Percentiles rank a stretch among this genome's conserved stretches.
Conservation (phyloP, 1,139 yeast species). For the Diutina pseudorugosa region DNA sequence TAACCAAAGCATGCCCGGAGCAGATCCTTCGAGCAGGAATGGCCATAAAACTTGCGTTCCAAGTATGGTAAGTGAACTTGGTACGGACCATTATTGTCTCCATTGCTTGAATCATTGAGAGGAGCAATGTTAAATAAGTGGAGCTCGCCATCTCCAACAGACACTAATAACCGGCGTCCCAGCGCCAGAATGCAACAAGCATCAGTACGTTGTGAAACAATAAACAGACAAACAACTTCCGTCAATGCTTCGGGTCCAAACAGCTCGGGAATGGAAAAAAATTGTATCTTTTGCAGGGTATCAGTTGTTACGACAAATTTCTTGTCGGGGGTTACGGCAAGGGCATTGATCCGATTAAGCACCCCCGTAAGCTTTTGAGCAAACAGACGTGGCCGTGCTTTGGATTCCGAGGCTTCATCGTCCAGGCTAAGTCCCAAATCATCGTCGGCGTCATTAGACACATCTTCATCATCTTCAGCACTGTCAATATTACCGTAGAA, state of each 20-base stretch:
- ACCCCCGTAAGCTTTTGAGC: constrained; percentile 11
- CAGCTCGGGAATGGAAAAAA: constrained; percentile 32
- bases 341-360: constrained; percentile 49
- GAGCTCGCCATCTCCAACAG: constrained; percentile 65
- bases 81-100: neutral
- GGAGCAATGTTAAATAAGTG: constrained; percentile 59
- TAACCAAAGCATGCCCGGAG: constrained; percentile 73
- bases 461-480: constrained; percentile 1
- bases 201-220: constrained; percentile 25
- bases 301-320: constrained; percentile 51
- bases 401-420: neutral
- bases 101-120: constrained; percentile 10
- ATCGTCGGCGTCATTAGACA: constrained; percentile 21
- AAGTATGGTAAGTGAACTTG: constrained; percentile 20
- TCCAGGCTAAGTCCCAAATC: constrained; percentile 5
- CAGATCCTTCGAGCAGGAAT: constrained; percentile 55
- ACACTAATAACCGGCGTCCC: constrained; percentile 40
- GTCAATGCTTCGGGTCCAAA: constrained; percentile 24
- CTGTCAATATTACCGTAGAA: constrained; percentile 15
- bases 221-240: constrained; percentile 20
- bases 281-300: constrained; percentile 43
- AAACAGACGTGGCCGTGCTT: constrained; percentile 5
- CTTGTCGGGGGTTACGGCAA: constrained; percentile 54
- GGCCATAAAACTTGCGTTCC: constrained; percentile 55
- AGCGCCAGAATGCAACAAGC: constrained; percentile 28